Base-by-base conservation (phyloP, 768 basidiomycete species). In the Infundibulicybe gibba region DNA sequence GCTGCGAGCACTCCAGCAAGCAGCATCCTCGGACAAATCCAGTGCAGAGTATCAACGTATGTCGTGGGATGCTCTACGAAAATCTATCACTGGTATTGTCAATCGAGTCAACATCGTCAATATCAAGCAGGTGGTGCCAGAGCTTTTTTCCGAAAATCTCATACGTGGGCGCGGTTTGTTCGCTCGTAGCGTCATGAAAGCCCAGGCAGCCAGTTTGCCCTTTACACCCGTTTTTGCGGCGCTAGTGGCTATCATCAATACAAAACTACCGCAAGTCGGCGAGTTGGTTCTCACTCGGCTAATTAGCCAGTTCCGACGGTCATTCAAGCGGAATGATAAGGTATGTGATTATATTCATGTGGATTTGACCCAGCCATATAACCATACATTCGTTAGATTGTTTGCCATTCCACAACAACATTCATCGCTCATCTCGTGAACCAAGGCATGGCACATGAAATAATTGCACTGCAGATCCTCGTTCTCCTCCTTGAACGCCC, bases 41-140 rank as follows among this genome's bases (percentile, higher is more conserved):
- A 87, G 88, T 49, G 58, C 85, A 15, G 94, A 97, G 68, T 98
- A 89, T 66, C 97, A 99, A 66, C 80, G 97, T 9, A 69, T 99
- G 49, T 90, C 92, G 9, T 99, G 97, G 97, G 97, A 99, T 60
- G 97, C 97, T 2, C 70, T 99, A 49, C 85, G 94, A 61, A 99
- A 99, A 69, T 90, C 87, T 43, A 89, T 99, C 59, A 98, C 97
- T 21, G 97, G 97, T 92, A 87, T 98, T 56, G 95, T 98, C 76
- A 99, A 99, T 76, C 88, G 97, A 76, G 91, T 99, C 71, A 97
- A 98, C 65, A 77, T 93, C 15, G 77, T 85, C 55, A 98, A 98
- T 64, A 99, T 99, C 80, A 97, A 97, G 68, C 80, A 87, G 57
- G 80, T 95, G 54, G 80, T 93, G 0, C 91, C 92, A 0, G 91